phyloP scores from a whole-genome alignment of 345 rosid species.

The Brassica rapa region DNA sequence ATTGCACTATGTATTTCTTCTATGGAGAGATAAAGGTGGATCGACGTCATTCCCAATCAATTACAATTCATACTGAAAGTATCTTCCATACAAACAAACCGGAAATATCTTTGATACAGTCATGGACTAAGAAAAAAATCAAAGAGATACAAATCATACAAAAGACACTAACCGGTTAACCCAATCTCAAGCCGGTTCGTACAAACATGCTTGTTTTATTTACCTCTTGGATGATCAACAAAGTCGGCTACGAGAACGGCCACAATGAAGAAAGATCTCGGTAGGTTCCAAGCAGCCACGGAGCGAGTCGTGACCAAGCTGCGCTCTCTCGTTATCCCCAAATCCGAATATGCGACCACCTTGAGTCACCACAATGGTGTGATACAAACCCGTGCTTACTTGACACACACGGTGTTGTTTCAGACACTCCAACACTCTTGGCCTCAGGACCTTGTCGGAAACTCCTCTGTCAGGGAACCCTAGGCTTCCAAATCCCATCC shows the following conservation, averaged over 20 bases:
- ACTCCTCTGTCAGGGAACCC: slow-evolving; percentile 80
- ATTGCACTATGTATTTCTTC: neutral
- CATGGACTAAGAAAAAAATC: neutral
- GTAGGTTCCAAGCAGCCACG: slow-evolving; percentile 79
- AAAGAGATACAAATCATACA: slow-evolving; percentile 19
- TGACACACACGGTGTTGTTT: slow-evolving; percentile 73
- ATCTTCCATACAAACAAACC: neutral
- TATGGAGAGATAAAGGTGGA: neutral
- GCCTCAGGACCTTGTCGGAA: slow-evolving; percentile 73
- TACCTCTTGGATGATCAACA: slow-evolving; percentile 25
- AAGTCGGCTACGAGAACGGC: slow-evolving; percentile 41
- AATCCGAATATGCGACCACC: slow-evolving; percentile 77
- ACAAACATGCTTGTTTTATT: slow-evolving; percentile 20
- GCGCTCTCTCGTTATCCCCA: slow-evolving; percentile 92
- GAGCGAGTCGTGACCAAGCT: slow-evolving; percentile 83
- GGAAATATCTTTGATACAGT: slow-evolving; percentile 6
- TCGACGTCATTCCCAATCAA: neutral
- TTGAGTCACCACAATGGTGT: slow-evolving; percentile 78
- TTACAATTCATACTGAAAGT: neutral
- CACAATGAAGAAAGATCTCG: slow-evolving; percentile 68
- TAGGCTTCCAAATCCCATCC: slow-evolving; percentile 93
- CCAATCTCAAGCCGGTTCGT: slow-evolving; percentile 14
- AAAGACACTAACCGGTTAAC: slow-evolving; percentile 15
- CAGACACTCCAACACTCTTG: slow-evolving; percentile 68
- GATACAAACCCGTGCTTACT: slow-evolving; percentile 88